Evolutionary conservation across 345 rosid genomes (phyloP), one percentile per base, ranked within the genome.

Genomic region (Eucalyptus virginea): DNA sequence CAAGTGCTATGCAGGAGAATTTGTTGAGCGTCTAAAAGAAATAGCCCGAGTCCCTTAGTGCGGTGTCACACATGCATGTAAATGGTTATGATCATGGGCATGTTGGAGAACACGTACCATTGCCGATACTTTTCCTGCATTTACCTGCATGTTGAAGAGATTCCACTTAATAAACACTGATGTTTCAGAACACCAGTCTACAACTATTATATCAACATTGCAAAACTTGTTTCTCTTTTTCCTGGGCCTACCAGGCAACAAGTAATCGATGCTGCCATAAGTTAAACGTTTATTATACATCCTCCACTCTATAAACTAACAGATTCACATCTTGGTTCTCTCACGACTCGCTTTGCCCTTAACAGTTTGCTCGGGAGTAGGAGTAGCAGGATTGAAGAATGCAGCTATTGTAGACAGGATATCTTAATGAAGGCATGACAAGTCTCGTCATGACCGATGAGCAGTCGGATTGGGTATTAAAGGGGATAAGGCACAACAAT

Each of bases 1-100:
- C 99, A 54, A 97, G 92, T 26, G 98, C 99, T 88, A 98, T 94
- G 90, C 99, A 97, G 19, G 97, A 93, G 94, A 98, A 97, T 94
- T 95, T 98, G 95, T 95, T 98, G 90, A 98, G 91, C 77, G 91
- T 98, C 99, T 97, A 91, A 52, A 21, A 81, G 49, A 89, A n/a
- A 62, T 44, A 45, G 24, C 28, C 2, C 26, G 0, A 21, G 56
- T 54, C 86, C 48, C 65, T 86, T 45, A 23, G n/a, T 45, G 80
- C 65, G 19, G 56, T 45, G 81, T 48, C 81, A 45, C 21, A 8
- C 30, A 69, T 67, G 80, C 37, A 34, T 28, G 77, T 4, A 62
- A 56, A 56, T 56, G 88, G 48, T 28, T 37, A 34, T 17, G 30
- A 62, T 40, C 28, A 9, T 24, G 81, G 23, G 50, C 48, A 26